Evolutionary conservation across 2,329 filamentous ascomycete species (phyloP).

Genomic region (Tolypocladium cylindrosporum): DNA sequence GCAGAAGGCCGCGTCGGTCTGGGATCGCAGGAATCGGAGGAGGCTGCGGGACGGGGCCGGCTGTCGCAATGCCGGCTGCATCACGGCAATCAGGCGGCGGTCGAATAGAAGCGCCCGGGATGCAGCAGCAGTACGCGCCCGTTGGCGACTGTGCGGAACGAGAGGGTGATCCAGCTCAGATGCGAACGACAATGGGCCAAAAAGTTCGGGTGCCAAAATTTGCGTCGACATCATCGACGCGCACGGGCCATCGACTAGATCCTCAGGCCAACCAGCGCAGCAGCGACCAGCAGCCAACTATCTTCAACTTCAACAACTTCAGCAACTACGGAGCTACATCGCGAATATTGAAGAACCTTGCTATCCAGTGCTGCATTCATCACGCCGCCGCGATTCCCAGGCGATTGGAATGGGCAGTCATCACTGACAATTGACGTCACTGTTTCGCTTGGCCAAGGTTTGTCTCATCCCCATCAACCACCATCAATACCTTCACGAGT

Average conservation of each 20-base stretch:
- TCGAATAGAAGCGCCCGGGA: not conserved
- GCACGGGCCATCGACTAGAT: not conserved
- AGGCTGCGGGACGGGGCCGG: conserved; percentile 46
- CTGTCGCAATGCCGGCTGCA: conserved; percentile 32
- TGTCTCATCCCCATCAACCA: not conserved
- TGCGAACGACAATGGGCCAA: not conserved
- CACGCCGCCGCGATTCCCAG: not conserved
- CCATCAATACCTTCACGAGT: not conserved
- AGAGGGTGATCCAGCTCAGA: not conserved
- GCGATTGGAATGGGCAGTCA: too few species aligned
- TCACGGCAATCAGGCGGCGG: conserved; percentile 18
- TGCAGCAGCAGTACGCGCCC: conserved; percentile 5
- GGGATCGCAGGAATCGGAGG: conserved; percentile 62
- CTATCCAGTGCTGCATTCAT: too few species aligned
- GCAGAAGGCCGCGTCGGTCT: conserved; percentile 52
- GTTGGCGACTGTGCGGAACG: not conserved
- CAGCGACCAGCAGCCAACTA: too few species aligned
- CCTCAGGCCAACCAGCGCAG: not conserved
- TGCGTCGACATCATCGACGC: not conserved
- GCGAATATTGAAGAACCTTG: too few species aligned
- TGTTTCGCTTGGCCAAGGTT: not conserved
- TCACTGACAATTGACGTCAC: not conserved
- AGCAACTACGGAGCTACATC: too few species aligned
- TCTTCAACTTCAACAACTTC: too few species aligned
- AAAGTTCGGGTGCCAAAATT: not conserved